Evolutionary conservation across 1,284 basidiomycete genomes (phyloP).

Genomic region (Meira nashicola): DNA sequence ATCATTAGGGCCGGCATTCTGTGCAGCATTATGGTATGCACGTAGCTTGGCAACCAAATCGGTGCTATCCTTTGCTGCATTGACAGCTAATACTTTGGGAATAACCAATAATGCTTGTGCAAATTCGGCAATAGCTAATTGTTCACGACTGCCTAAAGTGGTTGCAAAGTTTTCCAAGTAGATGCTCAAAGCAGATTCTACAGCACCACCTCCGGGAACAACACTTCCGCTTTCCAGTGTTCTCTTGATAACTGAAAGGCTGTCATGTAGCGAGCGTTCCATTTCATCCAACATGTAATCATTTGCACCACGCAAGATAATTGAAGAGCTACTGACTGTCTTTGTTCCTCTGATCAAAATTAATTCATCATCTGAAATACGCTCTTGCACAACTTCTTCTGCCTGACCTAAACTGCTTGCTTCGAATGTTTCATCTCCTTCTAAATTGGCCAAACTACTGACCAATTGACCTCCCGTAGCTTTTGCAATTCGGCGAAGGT

Average conservation of each 20-base stretch:
- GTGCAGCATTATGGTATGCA: constrained; percentile 94
- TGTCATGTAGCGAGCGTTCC: constrained; percentile 94
- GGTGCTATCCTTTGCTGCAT: constrained; percentile 97
- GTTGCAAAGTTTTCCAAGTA: constrained; percentile 99
- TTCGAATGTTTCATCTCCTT: constrained; percentile 97
- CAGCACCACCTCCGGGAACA: constrained; percentile 94
- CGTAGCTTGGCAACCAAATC: constrained; percentile 95
- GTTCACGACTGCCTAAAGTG: constrained; percentile 87
- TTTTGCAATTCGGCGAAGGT: constrained; percentile 90
- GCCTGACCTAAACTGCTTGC: constrained; percentile 80
- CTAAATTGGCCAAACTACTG: constrained; percentile 88
- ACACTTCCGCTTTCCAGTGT: constrained; percentile 93
- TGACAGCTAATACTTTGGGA: constrained; percentile 93
- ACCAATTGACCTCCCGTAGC: constrained; percentile 93
- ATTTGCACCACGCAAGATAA: constrained; percentile 92
- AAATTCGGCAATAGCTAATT: constrained; percentile 97
- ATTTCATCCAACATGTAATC: constrained; percentile 99
- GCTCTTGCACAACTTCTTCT: constrained; percentile 93
- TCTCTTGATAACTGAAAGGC: constrained; percentile 89
- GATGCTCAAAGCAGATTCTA: constrained; percentile 92
- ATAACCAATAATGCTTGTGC: constrained; percentile 87
- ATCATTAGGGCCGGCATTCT: constrained; percentile 76
- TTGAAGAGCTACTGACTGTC: constrained; percentile 85
- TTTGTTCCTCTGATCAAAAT: constrained; percentile 97
- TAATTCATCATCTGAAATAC: constrained; percentile 96